Conservation (phyloP, 2,329 filamentous ascomycete genomes). For the Bimuria novae-zelandiae region DNA sequence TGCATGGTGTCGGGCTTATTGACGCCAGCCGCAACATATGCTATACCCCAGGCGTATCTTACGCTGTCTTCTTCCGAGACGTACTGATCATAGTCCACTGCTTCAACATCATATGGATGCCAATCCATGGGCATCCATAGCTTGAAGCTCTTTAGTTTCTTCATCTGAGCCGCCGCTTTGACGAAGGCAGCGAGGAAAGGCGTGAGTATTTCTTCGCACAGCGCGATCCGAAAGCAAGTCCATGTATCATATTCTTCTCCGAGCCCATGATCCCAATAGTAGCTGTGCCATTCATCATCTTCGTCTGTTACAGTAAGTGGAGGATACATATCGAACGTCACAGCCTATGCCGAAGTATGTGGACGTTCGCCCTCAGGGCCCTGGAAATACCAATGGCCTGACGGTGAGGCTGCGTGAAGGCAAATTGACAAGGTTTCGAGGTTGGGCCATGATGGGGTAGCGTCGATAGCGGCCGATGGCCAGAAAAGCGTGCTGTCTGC, state of each 20-base stretch:
- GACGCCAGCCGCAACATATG: background rate
- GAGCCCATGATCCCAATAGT: background rate
- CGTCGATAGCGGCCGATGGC: constrained; percentile 3
- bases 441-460: constrained; percentile 20
- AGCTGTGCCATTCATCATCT: background rate
- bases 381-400: constrained; percentile 22
- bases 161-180: background rate
- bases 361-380: constrained; percentile 17
- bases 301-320: background rate
- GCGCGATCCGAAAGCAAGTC: background rate
- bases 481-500: constrained; percentile 24
- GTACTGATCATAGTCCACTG: background rate
- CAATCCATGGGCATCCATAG: background rate
- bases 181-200: background rate
- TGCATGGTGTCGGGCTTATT: background rate
- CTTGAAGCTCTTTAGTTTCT: background rate
- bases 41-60: background rate
- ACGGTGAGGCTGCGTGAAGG: constrained; percentile 19
- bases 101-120: background rate
- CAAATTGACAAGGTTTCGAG: constrained; percentile 19
- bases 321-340: background rate
- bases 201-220: background rate
- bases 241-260: background rate
- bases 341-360: background rate
- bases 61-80: background rate